Percentiles rank a stretch among this genome's conserved stretches.
Conservation (phyloP, 257 asterid species). For the Capsicum pubescens region DNA sequence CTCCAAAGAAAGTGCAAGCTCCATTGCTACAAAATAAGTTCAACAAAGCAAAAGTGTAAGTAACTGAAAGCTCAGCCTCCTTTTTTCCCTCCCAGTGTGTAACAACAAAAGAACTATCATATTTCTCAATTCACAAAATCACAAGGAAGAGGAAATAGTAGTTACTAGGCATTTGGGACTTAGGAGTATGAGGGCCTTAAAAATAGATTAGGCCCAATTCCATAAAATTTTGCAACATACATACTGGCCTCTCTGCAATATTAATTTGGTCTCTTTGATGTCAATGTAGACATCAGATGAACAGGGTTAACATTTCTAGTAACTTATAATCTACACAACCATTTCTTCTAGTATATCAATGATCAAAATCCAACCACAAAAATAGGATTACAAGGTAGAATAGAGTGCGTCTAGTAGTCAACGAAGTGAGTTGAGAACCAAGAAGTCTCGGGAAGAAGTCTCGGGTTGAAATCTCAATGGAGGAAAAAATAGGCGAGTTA, state of each 20-base stretch:
- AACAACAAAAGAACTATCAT: background rate
- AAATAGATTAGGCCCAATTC: background rate
- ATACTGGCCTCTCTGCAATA: background rate
- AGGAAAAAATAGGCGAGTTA: background rate
- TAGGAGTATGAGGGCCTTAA: background rate
- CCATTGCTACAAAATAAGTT: constrained; percentile 52
- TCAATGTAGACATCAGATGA: background rate
- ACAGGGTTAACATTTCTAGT: background rate
- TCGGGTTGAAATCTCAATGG: background rate
- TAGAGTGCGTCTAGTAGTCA: background rate
- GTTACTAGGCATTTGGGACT: constrained; percentile 1
- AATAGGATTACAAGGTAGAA: background rate
- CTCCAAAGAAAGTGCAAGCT: constrained; percentile 61
- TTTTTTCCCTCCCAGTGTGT: background rate
- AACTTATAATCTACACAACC: constrained; percentile 1
- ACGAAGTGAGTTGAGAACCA: rapidly evolving
- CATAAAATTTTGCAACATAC: background rate
- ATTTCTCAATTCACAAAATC: background rate
- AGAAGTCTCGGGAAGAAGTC: background rate
- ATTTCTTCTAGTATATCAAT: background rate
- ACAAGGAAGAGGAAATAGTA: background rate
- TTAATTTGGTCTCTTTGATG: background rate
- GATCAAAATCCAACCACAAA: background rate
- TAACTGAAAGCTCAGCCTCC: background rate
- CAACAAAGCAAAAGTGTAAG: background rate